Base-by-base conservation (phyloP, 2,329 filamentous ascomycete species). In the Cercospora sp. region DNA sequence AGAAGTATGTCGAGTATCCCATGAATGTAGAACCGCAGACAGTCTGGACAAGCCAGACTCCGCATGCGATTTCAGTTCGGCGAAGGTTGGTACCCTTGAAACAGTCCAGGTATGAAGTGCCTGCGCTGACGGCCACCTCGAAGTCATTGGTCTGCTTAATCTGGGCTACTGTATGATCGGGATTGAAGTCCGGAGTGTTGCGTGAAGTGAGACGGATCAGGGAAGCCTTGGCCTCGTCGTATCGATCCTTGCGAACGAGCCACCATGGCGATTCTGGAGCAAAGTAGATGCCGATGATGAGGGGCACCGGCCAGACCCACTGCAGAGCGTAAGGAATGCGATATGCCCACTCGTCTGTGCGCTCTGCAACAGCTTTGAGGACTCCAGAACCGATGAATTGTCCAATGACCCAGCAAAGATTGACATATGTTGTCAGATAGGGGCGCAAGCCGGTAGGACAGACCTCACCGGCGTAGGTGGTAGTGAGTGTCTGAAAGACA, bases 251-350 rank as follows among this genome's bases (percentile, higher is more conserved):
- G 60, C 76, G 75, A 30, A 77, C 72, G 6, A 78, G 72, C 71
- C 73, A 78, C 76, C 75, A 77, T 2, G 75, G 76, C 16, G 70
- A 73, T 62, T 77, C 76, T 0, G 76, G 77, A 12, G 74, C 74
- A 21, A 77, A 71, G 21, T 69, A 69, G 57, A 75, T 72, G 32
- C 70, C 72, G 71, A 77, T 66, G 7, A 77, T 72, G 10, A 81
- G 72, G 28, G 79, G 75, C 24, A 67, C 71, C 61, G 75, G 79
- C 73, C 73, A 82, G 65, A 86, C 81, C 85, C 85, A 87, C 73
- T 87, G 85, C 3, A 77, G 58, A 16, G 69, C 76, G 60, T 64
- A 86, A 74, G 66, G 85, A 34, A 82, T 80, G 7, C 79, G 72
- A 68, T 81, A 82, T 3, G 76, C 74, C 79, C 80, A 80, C 57